Evolutionary conservation across 495 filamentous ascomycete species (phyloP), one percentile per base, ranked within the genome.

Genomic region (Cenococcum geophilum): DNA sequence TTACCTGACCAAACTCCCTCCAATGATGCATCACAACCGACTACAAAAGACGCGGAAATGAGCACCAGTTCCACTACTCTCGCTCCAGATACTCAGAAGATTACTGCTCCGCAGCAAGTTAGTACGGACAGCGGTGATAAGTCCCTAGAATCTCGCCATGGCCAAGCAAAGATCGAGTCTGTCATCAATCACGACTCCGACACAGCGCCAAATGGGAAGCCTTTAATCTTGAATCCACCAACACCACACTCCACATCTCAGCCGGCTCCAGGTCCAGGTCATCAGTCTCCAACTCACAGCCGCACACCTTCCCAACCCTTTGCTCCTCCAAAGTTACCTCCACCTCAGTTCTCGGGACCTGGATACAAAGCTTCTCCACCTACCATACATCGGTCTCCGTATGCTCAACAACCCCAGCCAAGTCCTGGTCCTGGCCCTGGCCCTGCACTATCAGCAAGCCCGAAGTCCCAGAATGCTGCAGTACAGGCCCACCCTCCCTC

Each of bases 371-470:
- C 20, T 11, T 35, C 63, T 25, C 52, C 64, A 9, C 48, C 61
- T 1, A 25, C 55, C 18, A 43, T 51, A 4, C 68, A 70, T 56
- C 68, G 60, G 2, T 71, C 73, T 12, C 66, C 70, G 22, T 74
- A 75, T 55, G 55, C 61, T 48, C 65, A 62, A 11, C 60, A 52
- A 21, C 63, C 58, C 53, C 59, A 48, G 5, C 25, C 65, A 67
- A 8, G n/a, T 42, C 55, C 61, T 36, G 20, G 20, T 25, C 22
- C 64, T 47, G n/a, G 32, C 22, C 20, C 61, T 36, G 20, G 20
- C n/a, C 22, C 64, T 47, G 21, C 20, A 21, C 20, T 37, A 32
- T 37, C 60, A 42, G 25, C 48, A 9, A 68, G 55, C 52, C 61
- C 64, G 14, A 55, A 56, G 35, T 11, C 70, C 1, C 70, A 70